phyloP scores from a whole-genome alignment of 2,329 filamentous ascomycete species.

The Gyromitra esculenta region DNA sequence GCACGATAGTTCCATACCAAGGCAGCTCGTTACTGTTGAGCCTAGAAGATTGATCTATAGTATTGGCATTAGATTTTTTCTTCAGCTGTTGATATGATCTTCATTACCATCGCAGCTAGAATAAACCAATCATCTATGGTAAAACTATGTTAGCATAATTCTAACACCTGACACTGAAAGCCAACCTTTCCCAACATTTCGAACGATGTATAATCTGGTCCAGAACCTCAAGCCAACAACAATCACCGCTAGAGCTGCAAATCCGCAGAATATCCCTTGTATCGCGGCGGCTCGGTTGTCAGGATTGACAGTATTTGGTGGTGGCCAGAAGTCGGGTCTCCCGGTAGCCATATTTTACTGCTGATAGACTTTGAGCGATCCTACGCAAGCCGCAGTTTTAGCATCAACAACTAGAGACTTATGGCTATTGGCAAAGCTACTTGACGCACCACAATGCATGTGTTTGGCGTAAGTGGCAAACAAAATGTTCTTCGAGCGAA shows the following conservation, averaged over 20 bases:
- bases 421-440: not conserved
- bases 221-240: constrained; percentile 42
- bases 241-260: constrained; percentile 20
- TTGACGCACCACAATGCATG: constrained; percentile 9
- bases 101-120: constrained; percentile 34
- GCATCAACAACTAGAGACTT: not conserved
- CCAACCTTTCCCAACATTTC: constrained; percentile 47
- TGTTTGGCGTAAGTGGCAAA: not conserved
- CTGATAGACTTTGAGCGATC: not conserved
- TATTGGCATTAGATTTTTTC: not conserved
- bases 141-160: not conserved
- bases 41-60: constrained; percentile 33
- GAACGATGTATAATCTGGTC: constrained; percentile 42
- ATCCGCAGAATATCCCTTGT: constrained; percentile 34
- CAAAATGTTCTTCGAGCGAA: not conserved
- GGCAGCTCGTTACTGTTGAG: constrained; percentile 31
- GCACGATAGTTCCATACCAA: constrained; percentile 8
- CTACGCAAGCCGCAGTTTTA: not conserved
- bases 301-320: constrained; percentile 33
- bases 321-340: constrained; percentile 22
- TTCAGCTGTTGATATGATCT: too few species aligned
- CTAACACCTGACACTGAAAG: not conserved
- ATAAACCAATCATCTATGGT: constrained; percentile 43
- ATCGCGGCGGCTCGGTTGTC: constrained; percentile 19
- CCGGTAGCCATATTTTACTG: constrained; percentile 1